Conservation (phyloP, 495 filamentous ascomycete species). For the Parachaetomium inaequale region DNA sequence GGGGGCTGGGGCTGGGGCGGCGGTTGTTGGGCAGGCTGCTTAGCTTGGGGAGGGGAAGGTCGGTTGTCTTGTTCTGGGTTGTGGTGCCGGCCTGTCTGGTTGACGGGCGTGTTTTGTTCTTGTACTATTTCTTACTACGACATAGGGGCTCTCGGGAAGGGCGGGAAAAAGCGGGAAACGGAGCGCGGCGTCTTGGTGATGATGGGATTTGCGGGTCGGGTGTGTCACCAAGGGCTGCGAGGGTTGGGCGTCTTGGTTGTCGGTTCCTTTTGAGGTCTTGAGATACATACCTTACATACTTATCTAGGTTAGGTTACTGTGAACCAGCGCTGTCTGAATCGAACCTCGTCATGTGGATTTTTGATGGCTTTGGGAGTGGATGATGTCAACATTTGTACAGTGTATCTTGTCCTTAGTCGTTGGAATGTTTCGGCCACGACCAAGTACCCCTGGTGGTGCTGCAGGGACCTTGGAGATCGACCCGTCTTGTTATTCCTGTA, state of each 20-base stretch:
- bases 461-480: neutral
- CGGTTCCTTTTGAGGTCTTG: neutral
- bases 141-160: neutral
- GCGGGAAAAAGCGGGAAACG: neutral
- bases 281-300: neutral
- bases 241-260: neutral
- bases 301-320: neutral
- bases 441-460: neutral
- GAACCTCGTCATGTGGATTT: neutral
- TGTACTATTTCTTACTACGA: neutral
- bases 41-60: neutral
- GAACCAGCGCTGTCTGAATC: neutral
- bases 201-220: neutral
- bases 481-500: neutral
- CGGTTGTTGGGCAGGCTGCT: neutral
- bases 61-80: neutral
- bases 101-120: neutral
- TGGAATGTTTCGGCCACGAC: too few species aligned
- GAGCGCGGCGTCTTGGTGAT: slow-evolving; percentile 4
- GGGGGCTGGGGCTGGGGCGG: neutral
- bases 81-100: neutral
- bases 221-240: neutral
- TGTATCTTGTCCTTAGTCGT: too few species aligned
- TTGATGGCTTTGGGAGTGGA: neutral
- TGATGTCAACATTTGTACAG: too few species aligned